These are phyloP conservation scores for Hericium erinaceus DNA, from an alignment of 768 basidiomycete species.

Conservation along the genomic window DNA sequence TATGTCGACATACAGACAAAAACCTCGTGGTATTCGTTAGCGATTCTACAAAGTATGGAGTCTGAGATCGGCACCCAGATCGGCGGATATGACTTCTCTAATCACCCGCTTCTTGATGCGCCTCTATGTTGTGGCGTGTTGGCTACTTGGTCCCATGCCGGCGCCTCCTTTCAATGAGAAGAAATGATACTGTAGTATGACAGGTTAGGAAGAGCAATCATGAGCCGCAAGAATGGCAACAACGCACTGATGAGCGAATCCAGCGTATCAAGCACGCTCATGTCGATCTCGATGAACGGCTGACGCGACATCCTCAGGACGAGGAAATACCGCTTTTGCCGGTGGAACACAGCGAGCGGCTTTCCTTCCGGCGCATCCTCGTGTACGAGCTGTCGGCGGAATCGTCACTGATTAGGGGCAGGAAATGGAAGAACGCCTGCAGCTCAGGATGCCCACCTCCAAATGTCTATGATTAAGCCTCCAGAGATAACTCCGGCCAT, in stretches of 20 bases:
- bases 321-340: conserved; percentile 24
- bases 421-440: background rate
- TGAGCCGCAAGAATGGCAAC: background rate
- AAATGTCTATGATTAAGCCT: conserved; percentile 10
- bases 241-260: conserved; percentile 28
- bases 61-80: no score
- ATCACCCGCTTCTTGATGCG: no score
- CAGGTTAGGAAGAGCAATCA: background rate
- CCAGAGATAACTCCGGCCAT: conserved; percentile 23
- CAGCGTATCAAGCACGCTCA: conserved; percentile 22
- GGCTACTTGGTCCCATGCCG: conserved; percentile 11
- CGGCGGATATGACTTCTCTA: no score
- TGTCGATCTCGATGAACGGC: conserved; percentile 28
- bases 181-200: conserved; percentile 21
- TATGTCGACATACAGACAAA: no score
- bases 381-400: conserved; percentile 19
- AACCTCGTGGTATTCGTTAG: no score
- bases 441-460: conserved; percentile 12
- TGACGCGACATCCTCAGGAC: conserved; percentile 27
- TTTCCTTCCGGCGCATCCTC: conserved; percentile 20
- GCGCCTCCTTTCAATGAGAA: conserved; percentile 23
- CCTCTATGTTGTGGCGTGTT: no score
- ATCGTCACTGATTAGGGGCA: background rate
- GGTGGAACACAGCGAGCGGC: conserved; percentile 27
- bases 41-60: no score